phyloP scores from a whole-genome alignment of 2,329 filamentous ascomycete species.

The Cercospora sp. region DNA sequence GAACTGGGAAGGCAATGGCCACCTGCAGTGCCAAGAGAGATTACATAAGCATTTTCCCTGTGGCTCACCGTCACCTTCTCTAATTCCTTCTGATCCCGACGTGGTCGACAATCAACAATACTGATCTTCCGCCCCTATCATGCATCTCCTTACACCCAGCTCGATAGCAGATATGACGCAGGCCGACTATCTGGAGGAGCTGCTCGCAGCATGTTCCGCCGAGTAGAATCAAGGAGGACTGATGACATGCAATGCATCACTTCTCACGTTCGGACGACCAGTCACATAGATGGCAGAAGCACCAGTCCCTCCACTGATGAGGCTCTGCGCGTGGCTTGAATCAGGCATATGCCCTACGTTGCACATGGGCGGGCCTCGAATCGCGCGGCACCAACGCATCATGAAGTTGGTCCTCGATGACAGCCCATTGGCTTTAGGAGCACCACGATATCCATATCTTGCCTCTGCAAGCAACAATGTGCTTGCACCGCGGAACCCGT shows the following conservation, averaged over 20 bases:
- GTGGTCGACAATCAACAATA: neutral
- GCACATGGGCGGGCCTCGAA: neutral
- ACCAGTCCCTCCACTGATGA: neutral
- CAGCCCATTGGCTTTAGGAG: neutral
- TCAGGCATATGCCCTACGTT: neutral
- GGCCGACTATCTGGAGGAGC: neutral
- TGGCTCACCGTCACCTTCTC: neutral
- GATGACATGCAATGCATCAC: neutral
- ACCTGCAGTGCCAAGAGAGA: neutral
- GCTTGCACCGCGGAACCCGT: neutral
- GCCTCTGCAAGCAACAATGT: neutral
- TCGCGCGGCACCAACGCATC: neutral
- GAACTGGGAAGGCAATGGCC: no score
- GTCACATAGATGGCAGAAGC: neutral
- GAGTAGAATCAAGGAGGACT: neutral
- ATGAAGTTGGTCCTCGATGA: neutral
- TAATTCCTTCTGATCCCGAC: neutral
- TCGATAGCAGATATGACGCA: neutral
- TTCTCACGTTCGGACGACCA: neutral
- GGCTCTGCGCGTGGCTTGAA: neutral
- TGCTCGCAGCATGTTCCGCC: neutral
- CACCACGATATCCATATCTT: neutral
- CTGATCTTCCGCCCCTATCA: neutral
- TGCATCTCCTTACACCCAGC: neutral
- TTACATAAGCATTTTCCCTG: neutral